phyloP scores from a whole-genome alignment of 139 green algal species.

The Diplosphaera chodatii region DNA sequence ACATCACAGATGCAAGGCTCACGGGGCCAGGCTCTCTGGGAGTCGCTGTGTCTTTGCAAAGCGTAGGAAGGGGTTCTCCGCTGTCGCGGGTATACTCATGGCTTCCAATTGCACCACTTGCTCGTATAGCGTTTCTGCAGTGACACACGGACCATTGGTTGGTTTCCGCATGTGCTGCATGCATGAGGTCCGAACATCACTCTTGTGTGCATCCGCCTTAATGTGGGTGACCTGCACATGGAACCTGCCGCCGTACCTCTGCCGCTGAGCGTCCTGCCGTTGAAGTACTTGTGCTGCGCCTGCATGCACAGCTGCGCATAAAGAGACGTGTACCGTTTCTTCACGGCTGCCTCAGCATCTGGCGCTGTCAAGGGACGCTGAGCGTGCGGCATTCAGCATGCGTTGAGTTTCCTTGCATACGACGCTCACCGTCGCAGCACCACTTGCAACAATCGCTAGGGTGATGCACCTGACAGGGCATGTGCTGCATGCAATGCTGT shows the following conservation, averaged over 20 bases:
- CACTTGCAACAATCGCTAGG: no score
- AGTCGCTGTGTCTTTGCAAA: not conserved
- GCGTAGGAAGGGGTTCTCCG: not conserved
- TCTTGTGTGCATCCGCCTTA: no score
- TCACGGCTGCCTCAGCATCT: not conserved
- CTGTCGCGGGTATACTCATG: not conserved
- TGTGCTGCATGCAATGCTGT: no score
- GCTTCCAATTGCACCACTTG: not conserved
- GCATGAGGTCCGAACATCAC: no score
- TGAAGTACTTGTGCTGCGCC: not conserved
- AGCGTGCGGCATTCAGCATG: not conserved
- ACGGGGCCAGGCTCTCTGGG: not conserved
- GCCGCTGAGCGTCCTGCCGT: not conserved
- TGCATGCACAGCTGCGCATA: not conserved
- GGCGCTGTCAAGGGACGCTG: not conserved
- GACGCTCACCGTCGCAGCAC: no score
- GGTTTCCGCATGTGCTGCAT: no score
- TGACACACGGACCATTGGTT: not conserved
- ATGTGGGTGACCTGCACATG: no score
- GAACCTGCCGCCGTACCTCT: not conserved
- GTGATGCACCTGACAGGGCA: no score
- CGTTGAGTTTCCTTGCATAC: no score
- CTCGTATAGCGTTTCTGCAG: not conserved
- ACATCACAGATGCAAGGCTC: not conserved
- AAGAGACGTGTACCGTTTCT: not conserved